These are phyloP conservation scores for Saccharomyces hybrid DNA, from an alignment of 1,139 yeast species.

Conservation along the genomic window DNA sequence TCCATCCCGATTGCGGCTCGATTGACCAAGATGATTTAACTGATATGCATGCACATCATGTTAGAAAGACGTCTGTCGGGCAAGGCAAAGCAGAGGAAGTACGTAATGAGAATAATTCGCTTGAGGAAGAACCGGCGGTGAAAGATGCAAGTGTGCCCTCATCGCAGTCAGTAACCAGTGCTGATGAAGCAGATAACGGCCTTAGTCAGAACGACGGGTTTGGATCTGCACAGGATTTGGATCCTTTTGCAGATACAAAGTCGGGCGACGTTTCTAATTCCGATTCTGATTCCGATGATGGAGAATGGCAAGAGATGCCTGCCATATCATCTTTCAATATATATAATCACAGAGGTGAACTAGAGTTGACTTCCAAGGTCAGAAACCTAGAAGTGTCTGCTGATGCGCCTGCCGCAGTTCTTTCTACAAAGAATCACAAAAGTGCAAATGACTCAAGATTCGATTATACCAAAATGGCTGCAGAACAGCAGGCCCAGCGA, in stretches of 20 bases:
- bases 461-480: slow-evolving; percentile 87
- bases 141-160: background rate
- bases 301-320: slow-evolving; percentile 53
- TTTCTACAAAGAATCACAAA: slow-evolving; percentile 4
- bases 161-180: background rate
- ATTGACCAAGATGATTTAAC: background rate
- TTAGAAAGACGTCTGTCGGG: too few species aligned
- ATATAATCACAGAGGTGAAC: slow-evolving; percentile 50
- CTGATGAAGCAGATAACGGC: background rate
- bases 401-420: slow-evolving; percentile 9
- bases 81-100: background rate
- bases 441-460: slow-evolving; percentile 32
- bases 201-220: background rate
- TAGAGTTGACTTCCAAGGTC: slow-evolving; percentile 22
- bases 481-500: slow-evolving; percentile 77
- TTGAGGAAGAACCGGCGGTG: background rate
- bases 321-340: slow-evolving; percentile 52
- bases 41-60: background rate
- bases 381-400: slow-evolving; percentile 8
- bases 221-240: background rate
- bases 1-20: background rate
- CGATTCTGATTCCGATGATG: slow-evolving; percentile 17
- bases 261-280: slow-evolving; percentile 10
- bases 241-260: background rate
- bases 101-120: background rate